Conservation (phyloP, 441 rosid genomes). For the Cnidoscolus chayamansa region DNA sequence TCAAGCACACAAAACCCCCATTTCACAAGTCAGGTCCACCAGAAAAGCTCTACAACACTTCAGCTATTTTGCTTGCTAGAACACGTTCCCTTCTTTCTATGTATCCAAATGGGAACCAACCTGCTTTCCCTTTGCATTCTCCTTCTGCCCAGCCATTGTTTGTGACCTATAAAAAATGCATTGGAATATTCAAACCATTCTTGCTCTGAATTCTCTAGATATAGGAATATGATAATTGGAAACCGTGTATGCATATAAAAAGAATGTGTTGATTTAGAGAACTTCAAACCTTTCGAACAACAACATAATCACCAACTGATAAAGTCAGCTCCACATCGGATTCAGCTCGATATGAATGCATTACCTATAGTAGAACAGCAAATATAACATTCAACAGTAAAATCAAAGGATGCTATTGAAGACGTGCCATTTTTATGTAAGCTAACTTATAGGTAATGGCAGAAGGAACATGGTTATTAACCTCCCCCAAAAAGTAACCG, state of each 20-base stretch:
- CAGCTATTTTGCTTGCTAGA: constrained; percentile 64
- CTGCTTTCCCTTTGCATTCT: constrained; percentile 88
- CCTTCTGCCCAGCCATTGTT: constrained; percentile 95
- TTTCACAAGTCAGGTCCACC: constrained; percentile 22
- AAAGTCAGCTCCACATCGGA: constrained; percentile 68
- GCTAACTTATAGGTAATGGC: constrained; percentile 8
- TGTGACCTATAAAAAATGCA: constrained; percentile 48
- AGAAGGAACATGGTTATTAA: constrained; percentile 22
- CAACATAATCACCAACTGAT: constrained; percentile 79
- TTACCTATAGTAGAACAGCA: constrained; percentile 42
- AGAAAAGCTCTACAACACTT: constrained; percentile 49
- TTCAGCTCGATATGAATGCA: constrained; percentile 62
- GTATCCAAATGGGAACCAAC: constrained; percentile 85
- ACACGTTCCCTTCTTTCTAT: constrained; percentile 86
- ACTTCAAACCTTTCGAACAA: constrained; percentile 65
- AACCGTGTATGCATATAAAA: too few species aligned
- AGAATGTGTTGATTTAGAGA: too few species aligned
- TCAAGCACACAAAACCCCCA: constrained; percentile 26
- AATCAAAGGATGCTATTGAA: not conserved
- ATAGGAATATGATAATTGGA: too few species aligned
- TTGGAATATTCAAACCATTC: constrained; percentile 13
- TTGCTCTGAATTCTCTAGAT: not conserved
- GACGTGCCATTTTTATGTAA: not conserved
- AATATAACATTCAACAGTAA: not conserved
- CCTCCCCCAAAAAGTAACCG: constrained; percentile 47